A percentile compares a stretch with the other conserved stretches of the same genome.
phyloP scores from a whole-genome alignment of 768 basidiomycete genomes.

The Ramaria sp. region DNA sequence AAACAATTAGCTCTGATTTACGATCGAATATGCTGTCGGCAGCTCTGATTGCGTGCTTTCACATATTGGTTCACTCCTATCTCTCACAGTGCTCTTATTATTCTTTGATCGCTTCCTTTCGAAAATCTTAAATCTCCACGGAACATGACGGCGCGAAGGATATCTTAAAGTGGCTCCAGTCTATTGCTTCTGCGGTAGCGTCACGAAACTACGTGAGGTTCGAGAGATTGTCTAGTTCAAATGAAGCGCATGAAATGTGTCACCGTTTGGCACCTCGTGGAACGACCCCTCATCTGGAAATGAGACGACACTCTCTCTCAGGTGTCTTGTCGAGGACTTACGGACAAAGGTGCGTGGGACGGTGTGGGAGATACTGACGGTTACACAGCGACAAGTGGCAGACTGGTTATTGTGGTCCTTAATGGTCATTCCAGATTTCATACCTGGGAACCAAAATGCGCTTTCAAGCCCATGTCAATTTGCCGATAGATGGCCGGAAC shows the following conservation, averaged over 20 bases:
- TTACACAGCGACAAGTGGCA: constrained; percentile 52
- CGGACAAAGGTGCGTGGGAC: constrained; percentile 39
- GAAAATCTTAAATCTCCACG: constrained; percentile 27
- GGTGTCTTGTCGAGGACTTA: constrained; percentile 33
- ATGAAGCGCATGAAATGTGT: background rate
- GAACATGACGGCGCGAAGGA: constrained; percentile 17
- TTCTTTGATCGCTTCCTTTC: constrained; percentile 32
- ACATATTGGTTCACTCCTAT: constrained; percentile 45
- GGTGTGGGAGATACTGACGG: constrained; percentile 50
- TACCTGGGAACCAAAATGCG: background rate
- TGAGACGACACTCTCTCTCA: constrained; percentile 32
- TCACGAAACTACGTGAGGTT: constrained; percentile 43
- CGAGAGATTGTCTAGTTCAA: constrained; percentile 29
- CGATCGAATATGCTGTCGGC: constrained; percentile 16
- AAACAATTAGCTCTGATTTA: constrained; percentile 12
- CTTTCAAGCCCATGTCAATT: background rate
- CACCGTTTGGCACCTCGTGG: background rate
- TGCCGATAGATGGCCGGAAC: constrained; percentile 16
- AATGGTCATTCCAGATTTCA: background rate
- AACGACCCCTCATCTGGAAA: constrained; percentile 9
- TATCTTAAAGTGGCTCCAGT: constrained; percentile 38
- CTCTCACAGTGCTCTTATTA: constrained; percentile 55
- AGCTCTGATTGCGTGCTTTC: constrained; percentile 41
- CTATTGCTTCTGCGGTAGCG: constrained; percentile 41
- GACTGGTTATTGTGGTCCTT: constrained; percentile 11